A percentile compares a stretch with the other conserved stretches of the same genome.
phyloP scores from a whole-genome alignment of 2,329 filamentous ascomycete genomes.

The Zasmidium angulare region DNA sequence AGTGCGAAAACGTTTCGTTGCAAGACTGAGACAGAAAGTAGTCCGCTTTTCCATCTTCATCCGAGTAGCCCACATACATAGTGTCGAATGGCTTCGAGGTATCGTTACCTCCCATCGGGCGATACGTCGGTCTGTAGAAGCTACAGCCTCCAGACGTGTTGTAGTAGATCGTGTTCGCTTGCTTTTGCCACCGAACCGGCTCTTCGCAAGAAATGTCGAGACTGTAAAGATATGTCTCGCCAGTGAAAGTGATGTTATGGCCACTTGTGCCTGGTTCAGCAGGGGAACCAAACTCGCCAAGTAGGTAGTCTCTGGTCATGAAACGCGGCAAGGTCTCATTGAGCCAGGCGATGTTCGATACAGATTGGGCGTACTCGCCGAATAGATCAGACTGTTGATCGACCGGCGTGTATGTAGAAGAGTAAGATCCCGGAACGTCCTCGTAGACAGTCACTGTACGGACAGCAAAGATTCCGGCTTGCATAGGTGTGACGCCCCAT shows the following conservation, averaged over 20 bases:
- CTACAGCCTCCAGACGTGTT: slow-evolving; percentile 30
- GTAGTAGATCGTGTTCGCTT: slow-evolving; percentile 9
- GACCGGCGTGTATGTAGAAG: slow-evolving; percentile 31
- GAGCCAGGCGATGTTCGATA: slow-evolving; percentile 50
- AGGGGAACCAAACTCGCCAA: slow-evolving; percentile 43
- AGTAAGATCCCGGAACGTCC: not conserved
- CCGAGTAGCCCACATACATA: slow-evolving; percentile 47
- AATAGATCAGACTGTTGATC: slow-evolving; percentile 35
- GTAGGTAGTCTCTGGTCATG: slow-evolving; percentile 44
- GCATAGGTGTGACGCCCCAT: slow-evolving; percentile 56
- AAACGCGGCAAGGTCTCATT: slow-evolving; percentile 47
- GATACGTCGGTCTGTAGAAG: slow-evolving; percentile 24
- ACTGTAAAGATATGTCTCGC: slow-evolving; percentile 33
- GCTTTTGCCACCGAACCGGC: too few relatives aligned
- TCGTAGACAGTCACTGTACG: slow-evolving; percentile 9
- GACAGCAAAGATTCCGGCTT: slow-evolving; percentile 55
- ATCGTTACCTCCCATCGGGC: slow-evolving; percentile 39
- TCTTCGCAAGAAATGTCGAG: slow-evolving; percentile 38
- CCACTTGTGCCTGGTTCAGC: not conserved
- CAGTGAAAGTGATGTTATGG: slow-evolving; percentile 27
- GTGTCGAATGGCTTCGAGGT: slow-evolving; percentile 26
- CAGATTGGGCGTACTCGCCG: slow-evolving; percentile 44
- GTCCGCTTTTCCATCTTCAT: slow-evolving; percentile 33
- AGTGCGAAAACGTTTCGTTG: slow-evolving; percentile 34
- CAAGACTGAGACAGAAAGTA: slow-evolving; percentile 38